Evolutionary conservation across 352 stramenopile genomes (phyloP).

Genomic region (Phytophthora colocasiae): DNA sequence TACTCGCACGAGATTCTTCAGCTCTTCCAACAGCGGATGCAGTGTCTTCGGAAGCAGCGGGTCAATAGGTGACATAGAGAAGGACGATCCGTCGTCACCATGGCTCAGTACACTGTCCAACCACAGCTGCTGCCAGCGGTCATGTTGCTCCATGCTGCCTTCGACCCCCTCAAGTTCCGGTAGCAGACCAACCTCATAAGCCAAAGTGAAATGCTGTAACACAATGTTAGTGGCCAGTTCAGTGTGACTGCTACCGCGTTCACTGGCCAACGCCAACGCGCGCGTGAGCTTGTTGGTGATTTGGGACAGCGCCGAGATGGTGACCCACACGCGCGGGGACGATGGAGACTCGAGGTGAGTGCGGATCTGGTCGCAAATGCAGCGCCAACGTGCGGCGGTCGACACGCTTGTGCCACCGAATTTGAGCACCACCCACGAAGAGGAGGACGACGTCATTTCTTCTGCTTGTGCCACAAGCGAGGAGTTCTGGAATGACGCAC

Average conservation of each 20-base stretch:
- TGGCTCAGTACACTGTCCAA: slow-evolving; percentile 58
- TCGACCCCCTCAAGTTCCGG: slow-evolving; percentile 47
- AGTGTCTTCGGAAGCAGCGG: slow-evolving; percentile 49
- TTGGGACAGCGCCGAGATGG: slow-evolving; percentile 88
- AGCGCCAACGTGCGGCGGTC: slow-evolving; percentile 74
- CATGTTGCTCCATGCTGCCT: slow-evolving; percentile 50
- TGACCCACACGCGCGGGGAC: slow-evolving; percentile 80
- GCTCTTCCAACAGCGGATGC: slow-evolving; percentile 78
- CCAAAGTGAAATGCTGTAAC: slow-evolving; percentile 76
- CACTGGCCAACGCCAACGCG: slow-evolving; percentile 55
- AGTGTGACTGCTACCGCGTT: slow-evolving; percentile 45
- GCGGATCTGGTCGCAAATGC: slow-evolving; percentile 80
- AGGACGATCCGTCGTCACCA: slow-evolving; percentile 52
- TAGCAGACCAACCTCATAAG: slow-evolving; percentile 73
- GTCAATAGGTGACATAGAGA: slow-evolving; percentile 54
- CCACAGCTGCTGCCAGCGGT: slow-evolving; percentile 71
- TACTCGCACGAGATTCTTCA: slow-evolving; percentile 84
- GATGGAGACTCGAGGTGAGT: slow-evolving; percentile 50
- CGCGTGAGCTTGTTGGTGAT: slow-evolving; percentile 88
- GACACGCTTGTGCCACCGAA: slow-evolving; percentile 91
- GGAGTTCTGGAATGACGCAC: slow-evolving; percentile 28
- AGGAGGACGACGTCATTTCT: slow-evolving; percentile 23
- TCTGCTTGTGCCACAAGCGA: slow-evolving; percentile 3
- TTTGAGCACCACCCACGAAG: slow-evolving; percentile 88
- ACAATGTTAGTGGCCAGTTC: slow-evolving; percentile 58